Base-by-base conservation (phyloP, 1,284 basidiomycete genomes). In the Cutaneotrichosporon dermatis region DNA sequence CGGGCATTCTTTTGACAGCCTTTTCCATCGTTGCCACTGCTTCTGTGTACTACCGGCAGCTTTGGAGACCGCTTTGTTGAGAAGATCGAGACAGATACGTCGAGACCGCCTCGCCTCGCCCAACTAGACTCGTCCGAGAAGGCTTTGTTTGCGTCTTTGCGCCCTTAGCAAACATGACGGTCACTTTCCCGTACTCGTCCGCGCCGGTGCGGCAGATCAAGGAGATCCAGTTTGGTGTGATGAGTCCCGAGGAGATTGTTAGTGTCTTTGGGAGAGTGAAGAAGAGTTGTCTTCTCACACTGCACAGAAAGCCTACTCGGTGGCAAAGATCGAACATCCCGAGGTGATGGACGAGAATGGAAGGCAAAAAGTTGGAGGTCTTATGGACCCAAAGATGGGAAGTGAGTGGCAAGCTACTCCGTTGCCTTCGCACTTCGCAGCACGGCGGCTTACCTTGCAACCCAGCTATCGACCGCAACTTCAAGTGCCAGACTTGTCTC, bases 231-330 rank as follows among this genome's bases (percentile, higher is more conserved):
- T 99, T 99, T 82, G 95, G 96, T 74, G 93, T 99, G 69, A 86
- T 99, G 74, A 96, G 93, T 55, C 96, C 96, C n/a, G 96, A 99
- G 81, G 96, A 99, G 83, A 99, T 99, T 76, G 91, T 95, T 76
- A 76, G 90, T 86, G 40, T 41, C 44, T 39, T 16, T 16, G 25
- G 39, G 49, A 15, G 42, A 13, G 16, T 25, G 39, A 2, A 13
- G 43, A n/a, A 34, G n/a, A 40, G 12, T 25, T 33, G 2, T 8
- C 37, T 4, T 56, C 64, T 63, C 39, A 65, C 58, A 58, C 51
- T 37, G 25, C 25, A 66, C 79, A 94, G 93, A 94, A 96, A 91
- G 92, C 92, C 51, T 91, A 92, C 79, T 96, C 94, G 45, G 93
- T 97, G 53, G 93, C 92, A 68, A 97, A 98, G 83, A 91, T 99